Conservation (phyloP, 2,329 filamentous ascomycete species). For the Coleophoma eucalyptorum region DNA sequence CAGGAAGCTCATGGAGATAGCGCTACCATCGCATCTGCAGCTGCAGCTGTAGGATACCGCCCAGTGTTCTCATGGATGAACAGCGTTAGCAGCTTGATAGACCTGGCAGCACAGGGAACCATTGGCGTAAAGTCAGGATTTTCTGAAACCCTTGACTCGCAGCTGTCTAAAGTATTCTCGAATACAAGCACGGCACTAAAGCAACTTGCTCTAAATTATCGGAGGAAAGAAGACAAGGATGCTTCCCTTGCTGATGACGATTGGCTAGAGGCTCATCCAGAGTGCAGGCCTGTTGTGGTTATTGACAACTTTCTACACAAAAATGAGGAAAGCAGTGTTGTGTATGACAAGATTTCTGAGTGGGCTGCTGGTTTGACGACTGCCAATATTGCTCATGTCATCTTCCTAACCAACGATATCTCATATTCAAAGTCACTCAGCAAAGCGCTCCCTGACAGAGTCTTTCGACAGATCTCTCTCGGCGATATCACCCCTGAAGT, state of each 20-base stretch:
- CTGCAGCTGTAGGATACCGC: constrained; percentile 79
- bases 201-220: constrained; percentile 65
- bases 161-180: constrained; percentile 84
- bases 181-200: constrained; percentile 79
- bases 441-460: constrained; percentile 83
- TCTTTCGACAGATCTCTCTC: constrained; percentile 82
- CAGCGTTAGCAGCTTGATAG: constrained; percentile 85
- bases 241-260: constrained; percentile 73
- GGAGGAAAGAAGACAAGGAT: constrained; percentile 72
- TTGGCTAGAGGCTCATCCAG: constrained; percentile 85
- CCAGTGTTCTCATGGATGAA: constrained; percentile 98
- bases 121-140: constrained; percentile 94
- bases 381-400: constrained; percentile 86
- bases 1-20: constrained; percentile 87
- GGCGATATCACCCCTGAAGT: constrained; percentile 84
- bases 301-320: constrained; percentile 92
- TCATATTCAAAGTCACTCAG: constrained; percentile 84
- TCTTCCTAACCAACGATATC: constrained; percentile 88
- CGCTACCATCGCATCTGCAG: constrained; percentile 77
- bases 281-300: constrained; percentile 76
- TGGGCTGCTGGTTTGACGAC: constrained; percentile 87
- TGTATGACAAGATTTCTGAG: constrained; percentile 77
- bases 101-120: constrained; percentile 88
- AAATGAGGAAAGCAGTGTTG: constrained; percentile 58
- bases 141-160: constrained; percentile 85